phyloP scores from a whole-genome alignment of 2,329 filamentous ascomycete species.

The Zarea fungicola region DNA sequence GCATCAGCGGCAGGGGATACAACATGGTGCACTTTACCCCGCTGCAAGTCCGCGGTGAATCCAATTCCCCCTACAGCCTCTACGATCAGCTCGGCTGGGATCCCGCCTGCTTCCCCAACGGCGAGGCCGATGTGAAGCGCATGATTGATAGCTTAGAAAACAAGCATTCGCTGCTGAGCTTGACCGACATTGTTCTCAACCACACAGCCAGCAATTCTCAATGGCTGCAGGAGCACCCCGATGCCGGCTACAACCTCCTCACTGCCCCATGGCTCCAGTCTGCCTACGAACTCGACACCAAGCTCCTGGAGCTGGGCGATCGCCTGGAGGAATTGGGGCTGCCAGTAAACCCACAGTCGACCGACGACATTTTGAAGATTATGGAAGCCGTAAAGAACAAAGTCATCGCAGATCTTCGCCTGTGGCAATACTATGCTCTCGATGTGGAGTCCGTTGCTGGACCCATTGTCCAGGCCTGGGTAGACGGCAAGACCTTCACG shows the following conservation, averaged over 20 bases:
- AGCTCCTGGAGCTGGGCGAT: constrained; percentile 69
- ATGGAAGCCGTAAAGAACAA: constrained; percentile 81
- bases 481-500: constrained; percentile 50
- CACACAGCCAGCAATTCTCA: constrained; percentile 94
- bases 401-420: constrained; percentile 68
- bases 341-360: constrained; percentile 65
- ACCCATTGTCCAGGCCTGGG: constrained; percentile 68
- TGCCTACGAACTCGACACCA: constrained; percentile 56
- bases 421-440: constrained; percentile 93
- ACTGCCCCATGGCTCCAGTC: constrained; percentile 76
- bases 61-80: constrained; percentile 96
- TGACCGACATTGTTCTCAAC: constrained; percentile 97
- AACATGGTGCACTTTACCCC: constrained; percentile 99
- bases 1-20: constrained; percentile 87
- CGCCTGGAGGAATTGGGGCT: constrained; percentile 67
- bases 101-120: constrained; percentile 71
- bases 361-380: constrained; percentile 69
- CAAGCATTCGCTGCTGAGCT: constrained; percentile 74
- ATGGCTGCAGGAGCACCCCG: constrained; percentile 91
- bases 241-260: constrained; percentile 88
- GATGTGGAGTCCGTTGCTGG: constrained; percentile 70
- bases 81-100: constrained; percentile 91
- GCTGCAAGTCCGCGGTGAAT: constrained; percentile 78
- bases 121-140: constrained; percentile 72
- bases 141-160: constrained; percentile 78